Conservation (phyloP, 2,329 filamentous ascomycete species). For the Pseudogymnoascus sp. region DNA sequence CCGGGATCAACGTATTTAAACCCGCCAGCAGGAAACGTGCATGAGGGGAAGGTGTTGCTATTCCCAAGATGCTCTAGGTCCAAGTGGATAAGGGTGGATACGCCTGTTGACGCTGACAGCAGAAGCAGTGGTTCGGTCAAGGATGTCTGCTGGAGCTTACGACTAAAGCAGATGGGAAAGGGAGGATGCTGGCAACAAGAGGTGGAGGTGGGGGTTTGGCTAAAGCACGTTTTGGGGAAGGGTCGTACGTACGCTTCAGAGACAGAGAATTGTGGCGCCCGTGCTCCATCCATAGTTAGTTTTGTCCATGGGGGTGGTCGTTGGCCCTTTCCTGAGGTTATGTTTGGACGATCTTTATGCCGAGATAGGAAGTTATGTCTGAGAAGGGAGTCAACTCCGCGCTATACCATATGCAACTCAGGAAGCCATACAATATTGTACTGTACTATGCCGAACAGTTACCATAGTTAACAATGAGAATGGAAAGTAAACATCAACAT, state of each 20-base stretch:
- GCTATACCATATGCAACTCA: neutral
- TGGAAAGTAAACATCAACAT: neutral
- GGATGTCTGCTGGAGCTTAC: neutral
- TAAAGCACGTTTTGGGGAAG: neutral
- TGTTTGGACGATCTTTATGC: neutral
- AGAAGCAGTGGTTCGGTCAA: neutral
- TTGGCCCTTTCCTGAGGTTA: neutral
- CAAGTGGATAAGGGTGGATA: neutral
- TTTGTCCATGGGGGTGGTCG: neutral
- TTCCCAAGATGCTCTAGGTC: neutral
- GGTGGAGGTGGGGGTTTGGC: neutral
- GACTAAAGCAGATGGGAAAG: neutral
- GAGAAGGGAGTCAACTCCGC: neutral
- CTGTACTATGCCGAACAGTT: no score
- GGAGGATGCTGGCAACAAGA: neutral
- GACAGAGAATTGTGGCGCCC: no score
- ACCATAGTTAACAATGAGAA: neutral
- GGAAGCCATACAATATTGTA: neutral
- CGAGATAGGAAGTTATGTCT: neutral
- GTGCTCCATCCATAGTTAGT: neutral
- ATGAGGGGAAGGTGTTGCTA: neutral
- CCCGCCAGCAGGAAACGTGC: neutral
- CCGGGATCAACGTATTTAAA: neutral
- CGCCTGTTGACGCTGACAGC: neutral
- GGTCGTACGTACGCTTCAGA: no score